A percentile compares a stretch with the other conserved stretches of the same genome.
These are phyloP conservation scores for Glycine soja DNA, from an alignment of 306 rosid genomes.

Conservation along the genomic window DNA sequence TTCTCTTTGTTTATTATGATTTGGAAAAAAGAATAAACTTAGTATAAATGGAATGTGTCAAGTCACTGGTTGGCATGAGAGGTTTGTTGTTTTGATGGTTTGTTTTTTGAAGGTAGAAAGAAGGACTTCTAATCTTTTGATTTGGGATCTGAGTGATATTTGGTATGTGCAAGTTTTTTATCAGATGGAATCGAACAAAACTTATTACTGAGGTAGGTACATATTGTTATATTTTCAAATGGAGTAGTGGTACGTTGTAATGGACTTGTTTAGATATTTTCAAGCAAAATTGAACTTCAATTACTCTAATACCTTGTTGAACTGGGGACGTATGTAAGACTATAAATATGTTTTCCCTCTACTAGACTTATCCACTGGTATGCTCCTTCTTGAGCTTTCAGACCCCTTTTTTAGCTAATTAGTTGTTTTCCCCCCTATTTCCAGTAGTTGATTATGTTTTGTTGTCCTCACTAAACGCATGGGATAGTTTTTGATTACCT, in stretches of 20 bases:
- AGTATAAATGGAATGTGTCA: background rate
- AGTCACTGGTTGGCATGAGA: background rate
- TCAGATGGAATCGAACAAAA: no score
- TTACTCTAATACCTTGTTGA: constrained; percentile 24
- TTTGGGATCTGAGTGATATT: background rate
- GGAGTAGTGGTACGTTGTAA: background rate
- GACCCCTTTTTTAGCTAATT: background rate
- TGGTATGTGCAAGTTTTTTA: constrained; percentile 32
- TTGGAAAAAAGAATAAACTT: background rate
- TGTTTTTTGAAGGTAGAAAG: background rate
- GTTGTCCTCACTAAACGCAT: background rate
- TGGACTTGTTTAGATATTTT: background rate
- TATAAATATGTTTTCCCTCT: background rate
- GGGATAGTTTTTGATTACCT: background rate
- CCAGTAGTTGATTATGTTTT: no score
- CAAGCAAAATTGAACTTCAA: constrained; percentile 1
- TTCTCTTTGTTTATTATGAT: background rate
- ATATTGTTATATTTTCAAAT: constrained; percentile 15
- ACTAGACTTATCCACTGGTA: background rate
- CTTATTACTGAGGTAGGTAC: background rate
- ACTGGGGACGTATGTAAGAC: background rate
- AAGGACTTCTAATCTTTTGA: constrained; percentile 10
- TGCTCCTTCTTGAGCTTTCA: constrained; percentile 8
- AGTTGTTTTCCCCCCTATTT: background rate
- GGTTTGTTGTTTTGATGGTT: background rate